These are phyloP conservation scores for Dothideomycetes sp. DNA, from an alignment of 2,329 filamentous ascomycete species.

Conservation along the genomic window DNA sequence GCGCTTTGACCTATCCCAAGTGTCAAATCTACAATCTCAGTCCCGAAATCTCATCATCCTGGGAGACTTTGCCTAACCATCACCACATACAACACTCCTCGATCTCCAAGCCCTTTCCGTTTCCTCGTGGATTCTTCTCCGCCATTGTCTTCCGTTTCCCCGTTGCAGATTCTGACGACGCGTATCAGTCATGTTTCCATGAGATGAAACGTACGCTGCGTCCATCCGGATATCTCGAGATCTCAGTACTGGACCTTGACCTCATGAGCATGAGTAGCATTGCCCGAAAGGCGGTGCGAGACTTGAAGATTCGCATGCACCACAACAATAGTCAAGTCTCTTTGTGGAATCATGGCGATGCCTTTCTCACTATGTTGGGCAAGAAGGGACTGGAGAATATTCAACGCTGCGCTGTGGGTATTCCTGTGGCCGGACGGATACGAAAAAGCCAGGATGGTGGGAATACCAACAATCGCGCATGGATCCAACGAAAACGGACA, in stretches of 20 bases:
- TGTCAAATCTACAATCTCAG: slow-evolving; percentile 67
- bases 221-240: slow-evolving; percentile 69
- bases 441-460: slow-evolving; percentile 26
- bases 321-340: slow-evolving; percentile 50
- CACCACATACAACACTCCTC: slow-evolving; percentile 62
- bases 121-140: slow-evolving; percentile 65
- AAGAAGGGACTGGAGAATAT: slow-evolving; percentile 61
- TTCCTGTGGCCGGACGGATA: slow-evolving; percentile 56
- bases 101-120: slow-evolving; percentile 60
- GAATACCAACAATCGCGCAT: slow-evolving; percentile 14
- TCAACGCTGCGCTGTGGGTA: slow-evolving; percentile 67
- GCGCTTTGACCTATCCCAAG: slow-evolving; percentile 66
- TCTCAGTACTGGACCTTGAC: slow-evolving; percentile 69
- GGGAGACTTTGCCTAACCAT: slow-evolving; percentile 48
- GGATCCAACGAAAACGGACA: neutral
- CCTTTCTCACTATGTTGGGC: slow-evolving; percentile 57
- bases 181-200: slow-evolving; percentile 61
- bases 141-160: slow-evolving; percentile 72
- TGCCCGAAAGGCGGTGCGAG: slow-evolving; percentile 58
- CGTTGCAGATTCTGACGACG: slow-evolving; percentile 54
- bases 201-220: slow-evolving; percentile 71
- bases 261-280: slow-evolving; percentile 73
- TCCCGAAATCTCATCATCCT: slow-evolving; percentile 14
- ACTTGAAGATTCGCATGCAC: slow-evolving; percentile 62
- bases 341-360: slow-evolving; percentile 46